Conservation (phyloP, 192 early-diverging fungal species). For the Coemansia sp. region DNA sequence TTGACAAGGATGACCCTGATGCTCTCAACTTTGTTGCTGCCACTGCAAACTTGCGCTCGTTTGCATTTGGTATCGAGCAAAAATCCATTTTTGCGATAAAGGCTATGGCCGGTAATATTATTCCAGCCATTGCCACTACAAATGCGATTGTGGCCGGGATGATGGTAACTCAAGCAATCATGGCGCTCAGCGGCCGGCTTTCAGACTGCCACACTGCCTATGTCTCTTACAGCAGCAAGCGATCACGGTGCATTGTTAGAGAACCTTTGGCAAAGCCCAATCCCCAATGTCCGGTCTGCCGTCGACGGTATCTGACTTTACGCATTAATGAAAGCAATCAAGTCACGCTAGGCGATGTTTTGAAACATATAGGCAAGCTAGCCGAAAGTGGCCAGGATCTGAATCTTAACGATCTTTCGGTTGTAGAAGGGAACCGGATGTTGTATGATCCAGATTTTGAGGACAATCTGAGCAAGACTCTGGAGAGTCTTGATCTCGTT, state of each 20-base stretch:
- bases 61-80: conserved; percentile 74
- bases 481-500: conserved; percentile 62
- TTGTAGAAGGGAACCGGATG: conserved; percentile 70
- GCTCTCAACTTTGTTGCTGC: conserved; percentile 94
- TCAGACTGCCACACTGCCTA: conserved; percentile 56
- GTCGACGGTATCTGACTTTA: conserved; percentile 56
- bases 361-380: conserved; percentile 52
- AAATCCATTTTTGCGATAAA: conserved; percentile 87
- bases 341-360: conserved; percentile 67
- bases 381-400: conserved; percentile 48
- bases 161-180: conserved; percentile 85
- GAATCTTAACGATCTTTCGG: conserved; percentile 68
- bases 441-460: conserved; percentile 90
- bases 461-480: conserved; percentile 63
- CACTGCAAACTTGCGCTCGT: conserved; percentile 81
- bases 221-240: conserved; percentile 58
- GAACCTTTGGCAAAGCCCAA: conserved; percentile 69
- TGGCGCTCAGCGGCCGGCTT: conserved; percentile 55
- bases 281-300: conserved; percentile 75
- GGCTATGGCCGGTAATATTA: conserved; percentile 99
- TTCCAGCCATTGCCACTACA: conserved; percentile 96
- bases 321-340: conserved; percentile 59
- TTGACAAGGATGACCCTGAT: conserved; percentile 96
- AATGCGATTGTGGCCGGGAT: conserved; percentile 95
- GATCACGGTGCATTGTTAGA: conserved; percentile 59